A percentile compares a stretch with the other conserved stretches of the same genome.
Evolutionary conservation across 2,329 filamentous ascomycete species (phyloP).

Genomic region (Colletotrichum higginsianum): DNA sequence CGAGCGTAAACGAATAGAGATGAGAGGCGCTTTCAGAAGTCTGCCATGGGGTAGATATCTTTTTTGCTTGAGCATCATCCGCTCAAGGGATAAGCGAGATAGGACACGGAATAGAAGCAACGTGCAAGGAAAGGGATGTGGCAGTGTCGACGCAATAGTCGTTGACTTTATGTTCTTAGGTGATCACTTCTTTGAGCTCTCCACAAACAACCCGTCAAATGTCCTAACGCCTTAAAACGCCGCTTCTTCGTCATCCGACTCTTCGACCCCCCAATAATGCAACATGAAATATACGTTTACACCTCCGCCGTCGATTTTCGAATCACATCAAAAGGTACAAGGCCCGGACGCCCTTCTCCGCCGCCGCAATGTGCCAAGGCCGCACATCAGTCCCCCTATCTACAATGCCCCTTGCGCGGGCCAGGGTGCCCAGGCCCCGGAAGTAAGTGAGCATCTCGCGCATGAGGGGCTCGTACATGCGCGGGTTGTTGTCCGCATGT

Average conservation of each 20-base stretch:
- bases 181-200: neutral
- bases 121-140: neutral
- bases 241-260: neutral
- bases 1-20: conserved; percentile 12
- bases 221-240: neutral
- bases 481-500: conserved; percentile 67
- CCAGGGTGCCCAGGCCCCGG: conserved; percentile 77
- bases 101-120: neutral
- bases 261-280: neutral
- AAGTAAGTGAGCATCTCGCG: conserved; percentile 81
- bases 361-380: conserved; percentile 84
- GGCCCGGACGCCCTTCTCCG: conserved; percentile 76
- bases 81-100: neutral
- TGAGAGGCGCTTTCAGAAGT: conserved; percentile 14
- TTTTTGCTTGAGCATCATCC: conserved; percentile 24
- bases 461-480: conserved; percentile 74
- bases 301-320: neutral
- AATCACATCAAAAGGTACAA: conserved; percentile 75
- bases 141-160: neutral
- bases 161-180: conserved; percentile 7
- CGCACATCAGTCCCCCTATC: conserved; percentile 73
- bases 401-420: conserved; percentile 75
- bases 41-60: conserved; percentile 7
- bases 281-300: conserved; percentile 19
- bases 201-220: neutral